A percentile compares a stretch with the other conserved stretches of the same genome.
Evolutionary conservation across 371 early-diverging fungal species (phyloP).

Genomic region (Nematocida sp.): DNA sequence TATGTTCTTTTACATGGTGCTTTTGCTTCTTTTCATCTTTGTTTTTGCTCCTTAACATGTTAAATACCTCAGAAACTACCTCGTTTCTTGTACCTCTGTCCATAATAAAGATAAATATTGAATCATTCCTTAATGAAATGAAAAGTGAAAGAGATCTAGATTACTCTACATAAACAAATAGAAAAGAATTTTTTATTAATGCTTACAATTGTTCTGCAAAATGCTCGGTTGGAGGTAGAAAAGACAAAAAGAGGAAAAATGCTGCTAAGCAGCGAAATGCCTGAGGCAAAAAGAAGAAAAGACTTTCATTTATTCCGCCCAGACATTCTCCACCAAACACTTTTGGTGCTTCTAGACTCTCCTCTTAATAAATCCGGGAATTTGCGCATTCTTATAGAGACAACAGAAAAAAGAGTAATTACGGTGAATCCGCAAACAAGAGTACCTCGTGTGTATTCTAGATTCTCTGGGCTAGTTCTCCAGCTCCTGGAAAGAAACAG

Average conservation of each 20-base stretch:
- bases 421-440: slow-evolving; percentile 90
- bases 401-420: slow-evolving; percentile 82
- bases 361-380: slow-evolving; percentile 91
- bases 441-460: slow-evolving; percentile 90
- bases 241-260: slow-evolving; percentile 31
- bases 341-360: slow-evolving; percentile 85
- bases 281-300: slow-evolving; percentile 16
- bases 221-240: slow-evolving; percentile 31
- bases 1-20: neutral
- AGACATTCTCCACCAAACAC: slow-evolving; percentile 70
- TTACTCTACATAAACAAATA: slow-evolving; percentile 31
- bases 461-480: slow-evolving; percentile 86
- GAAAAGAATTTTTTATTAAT: slow-evolving; percentile 14
- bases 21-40: slow-evolving; percentile 5
- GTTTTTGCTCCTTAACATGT: slow-evolving; percentile 39
- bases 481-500: slow-evolving; percentile 87
- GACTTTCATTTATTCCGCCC: slow-evolving; percentile 21
- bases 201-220: slow-evolving; percentile 50
- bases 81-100: slow-evolving; percentile 52
- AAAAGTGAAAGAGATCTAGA: slow-evolving; percentile 31
- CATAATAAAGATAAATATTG: slow-evolving; percentile 57
- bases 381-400: slow-evolving; percentile 85
- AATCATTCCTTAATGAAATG: slow-evolving; percentile 52
- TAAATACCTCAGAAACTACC: slow-evolving; percentile 48
- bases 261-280: slow-evolving; percentile 36